Conservation (phyloP, 441 rosid species). For the Erodium chrysanthum region DNA sequence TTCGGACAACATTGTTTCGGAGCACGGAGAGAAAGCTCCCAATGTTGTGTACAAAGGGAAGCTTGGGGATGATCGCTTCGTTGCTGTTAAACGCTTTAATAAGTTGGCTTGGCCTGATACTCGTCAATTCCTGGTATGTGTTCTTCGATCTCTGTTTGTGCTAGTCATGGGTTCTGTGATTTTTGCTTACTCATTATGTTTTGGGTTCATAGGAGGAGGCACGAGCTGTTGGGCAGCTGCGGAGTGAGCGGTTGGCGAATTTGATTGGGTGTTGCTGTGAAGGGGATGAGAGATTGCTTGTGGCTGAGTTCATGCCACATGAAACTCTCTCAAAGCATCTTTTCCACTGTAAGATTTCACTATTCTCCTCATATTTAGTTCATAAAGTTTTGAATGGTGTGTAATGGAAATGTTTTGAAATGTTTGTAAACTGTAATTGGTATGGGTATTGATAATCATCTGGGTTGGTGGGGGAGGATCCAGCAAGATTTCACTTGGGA, state of each 20-base stretch:
- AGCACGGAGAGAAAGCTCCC: constrained; percentile 93
- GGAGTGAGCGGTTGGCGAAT: constrained; percentile 67
- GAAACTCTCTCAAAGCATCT: constrained; percentile 93
- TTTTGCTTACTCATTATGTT: constrained; percentile 12
- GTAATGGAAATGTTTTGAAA: too few species aligned
- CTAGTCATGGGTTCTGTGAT: constrained; percentile 19
- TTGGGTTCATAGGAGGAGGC: constrained; percentile 59
- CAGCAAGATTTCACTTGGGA: too few species aligned
- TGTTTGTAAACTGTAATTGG: neutral
- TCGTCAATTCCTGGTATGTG: constrained; percentile 73
- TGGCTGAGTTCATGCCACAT: constrained; percentile 88
- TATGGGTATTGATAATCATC: neutral
- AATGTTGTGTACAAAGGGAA: constrained; percentile 78
- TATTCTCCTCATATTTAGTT: neutral
- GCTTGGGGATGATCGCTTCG: constrained; percentile 54
- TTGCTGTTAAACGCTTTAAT: constrained; percentile 79
- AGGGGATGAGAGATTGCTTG: constrained; percentile 85
- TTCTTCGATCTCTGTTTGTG: neutral
- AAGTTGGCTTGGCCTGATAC: constrained; percentile 91
- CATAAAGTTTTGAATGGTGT: neutral
- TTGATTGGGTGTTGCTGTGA: constrained; percentile 87
- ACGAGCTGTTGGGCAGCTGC: constrained; percentile 69
- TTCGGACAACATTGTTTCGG: constrained; percentile 71
- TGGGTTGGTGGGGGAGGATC: neutral
- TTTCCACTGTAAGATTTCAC: constrained; percentile 57